Evolutionary conservation across 73 alveolate genomes (phyloP), one percentile per base, ranked within the genome.

Genomic region (Paramecium sexaurelia): DNA sequence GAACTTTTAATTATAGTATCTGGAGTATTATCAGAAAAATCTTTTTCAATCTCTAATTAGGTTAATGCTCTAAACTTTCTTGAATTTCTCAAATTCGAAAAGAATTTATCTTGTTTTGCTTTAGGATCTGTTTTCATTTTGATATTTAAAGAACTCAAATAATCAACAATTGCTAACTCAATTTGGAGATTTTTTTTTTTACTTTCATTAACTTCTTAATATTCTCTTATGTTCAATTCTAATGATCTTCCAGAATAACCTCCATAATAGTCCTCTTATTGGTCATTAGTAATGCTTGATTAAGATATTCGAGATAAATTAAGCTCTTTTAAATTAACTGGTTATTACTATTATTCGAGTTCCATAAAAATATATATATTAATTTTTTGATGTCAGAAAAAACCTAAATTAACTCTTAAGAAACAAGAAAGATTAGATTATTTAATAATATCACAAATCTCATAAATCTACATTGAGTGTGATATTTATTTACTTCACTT

Each of bases 111-210:
- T 32, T 75, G 7, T 39, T 75, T 75, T 4, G 89, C 89, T 17
- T 37, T 35, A 3, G 89, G 89, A 43, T 75, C 89, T 7, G 89
- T 75, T 40, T 75, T 75, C 89, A 75, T 75, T 43, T 40, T 75
- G 27, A 75, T 27, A 19, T 37, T 37, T 11, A 35, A 20, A 35
- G 67, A 36, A 22, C 47, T 75, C 39, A 75, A 40, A 75, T 75
- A 75, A 27, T 75, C 89, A 7, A 75, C 47, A 6, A 75, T 75
- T 17, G 40, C 8, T 9, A 24, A 29, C 55, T 78, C 75, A 41
- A 78, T 78, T 26, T 43, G 26, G 55, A 78, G 55, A 78, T 73
- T 27, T 15, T 73, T 73, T 35, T 73, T 73, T 73, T 39, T 39
- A 15, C 11, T 2, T 40, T 41, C 73, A 78, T 78, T 24, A 22